Evolutionary conservation across 169 alveolate species (phyloP), one percentile per base, ranked within the genome.

Genomic region (Plasmodium reichenowi): DNA sequence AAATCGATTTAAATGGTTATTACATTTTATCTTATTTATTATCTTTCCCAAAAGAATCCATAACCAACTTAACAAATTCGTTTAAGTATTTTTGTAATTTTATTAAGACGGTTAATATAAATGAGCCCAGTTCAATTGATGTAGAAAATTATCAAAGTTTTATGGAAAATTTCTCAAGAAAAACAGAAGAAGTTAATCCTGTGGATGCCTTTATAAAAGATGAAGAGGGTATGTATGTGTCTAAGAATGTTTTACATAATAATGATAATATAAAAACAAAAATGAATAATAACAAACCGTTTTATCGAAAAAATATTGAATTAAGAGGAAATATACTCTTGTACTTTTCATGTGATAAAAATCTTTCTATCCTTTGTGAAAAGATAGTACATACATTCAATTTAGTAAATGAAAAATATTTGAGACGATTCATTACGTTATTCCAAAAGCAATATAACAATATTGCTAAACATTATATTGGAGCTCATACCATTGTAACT

Each of bases 311-410:
- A 32, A 86, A 86, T 45, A 38, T 60, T 24, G 88, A 86, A 12
- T 26, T 86, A 54, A 10, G 86, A 72, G 76, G 87, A 59, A 86
- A 86, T 8, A 86, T 86, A 10, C 56, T 86, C 6, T 38, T 86
- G 15, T 86, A 86, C 38, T 86, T 86, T 48, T n/a, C 70, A 7
- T 86, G 92, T 48, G 86, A 72, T 67, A 86, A 72, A 54, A 70
- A 48, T 48, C 43, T 72, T 52, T 86, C 92, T 2, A 48, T 71
- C 13, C 76, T 86, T 47, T 86, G 92, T 64, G 92, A 86, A 86
- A 86, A 86, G 43, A 86, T 86, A 45, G 74, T 54, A n/a, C 67
- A 71, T 15, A 48, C 78, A 4, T 86, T 86, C 47, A 86, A 86
- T 54, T 47, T 86, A 24, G 3, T 86, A 62, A 86, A 86, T 52